phyloP scores from a whole-genome alignment of 169 alveolate genomes.

The Sarcocystis neurona region DNA sequence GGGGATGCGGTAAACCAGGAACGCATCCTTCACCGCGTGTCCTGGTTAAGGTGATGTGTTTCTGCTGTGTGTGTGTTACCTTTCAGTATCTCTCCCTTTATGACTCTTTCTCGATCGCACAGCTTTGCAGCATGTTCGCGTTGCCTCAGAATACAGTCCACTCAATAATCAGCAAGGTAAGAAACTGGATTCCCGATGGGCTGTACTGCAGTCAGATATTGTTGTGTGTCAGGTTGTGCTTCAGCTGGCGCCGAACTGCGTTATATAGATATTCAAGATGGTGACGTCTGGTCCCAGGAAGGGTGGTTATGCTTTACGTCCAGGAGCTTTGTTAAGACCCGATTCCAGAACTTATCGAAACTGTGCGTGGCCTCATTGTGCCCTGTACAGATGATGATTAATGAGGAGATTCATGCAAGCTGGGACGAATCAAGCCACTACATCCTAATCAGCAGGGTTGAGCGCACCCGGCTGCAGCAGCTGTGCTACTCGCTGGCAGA shows the following conservation, averaged over 20 bases:
- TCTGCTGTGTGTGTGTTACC: neutral
- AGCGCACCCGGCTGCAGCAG: conserved; percentile 88
- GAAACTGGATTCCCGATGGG: too few relatives aligned
- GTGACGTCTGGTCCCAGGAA: too few relatives aligned
- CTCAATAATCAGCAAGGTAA: conserved; percentile 84
- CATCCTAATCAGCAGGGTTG: conserved; percentile 86
- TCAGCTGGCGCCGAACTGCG: too few relatives aligned
- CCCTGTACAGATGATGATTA: conserved; percentile 79
- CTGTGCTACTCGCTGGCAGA: conserved; percentile 82
- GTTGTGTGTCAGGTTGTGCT: too few relatives aligned
- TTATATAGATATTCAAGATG: too few relatives aligned
- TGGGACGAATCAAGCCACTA: conserved; percentile 90
- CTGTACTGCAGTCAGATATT: too few relatives aligned
- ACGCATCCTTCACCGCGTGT: neutral
- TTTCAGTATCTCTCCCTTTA: conserved; percentile 77
- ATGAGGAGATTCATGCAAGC: conserved; percentile 87
- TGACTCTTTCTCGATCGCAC: conserved; percentile 85
- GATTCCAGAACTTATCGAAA: too few relatives aligned
- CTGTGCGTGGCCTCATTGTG: too few relatives aligned
- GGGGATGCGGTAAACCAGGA: conserved; percentile 10
- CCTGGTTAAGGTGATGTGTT: neutral
- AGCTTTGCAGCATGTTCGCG: conserved; percentile 84
- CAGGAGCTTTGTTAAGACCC: too few relatives aligned
- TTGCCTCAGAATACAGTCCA: conserved; percentile 79
- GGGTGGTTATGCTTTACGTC: too few relatives aligned